These are phyloP conservation scores for Phylloporus scabripes DNA, from an alignment of 768 basidiomycete species.

Conservation along the genomic window DNA sequence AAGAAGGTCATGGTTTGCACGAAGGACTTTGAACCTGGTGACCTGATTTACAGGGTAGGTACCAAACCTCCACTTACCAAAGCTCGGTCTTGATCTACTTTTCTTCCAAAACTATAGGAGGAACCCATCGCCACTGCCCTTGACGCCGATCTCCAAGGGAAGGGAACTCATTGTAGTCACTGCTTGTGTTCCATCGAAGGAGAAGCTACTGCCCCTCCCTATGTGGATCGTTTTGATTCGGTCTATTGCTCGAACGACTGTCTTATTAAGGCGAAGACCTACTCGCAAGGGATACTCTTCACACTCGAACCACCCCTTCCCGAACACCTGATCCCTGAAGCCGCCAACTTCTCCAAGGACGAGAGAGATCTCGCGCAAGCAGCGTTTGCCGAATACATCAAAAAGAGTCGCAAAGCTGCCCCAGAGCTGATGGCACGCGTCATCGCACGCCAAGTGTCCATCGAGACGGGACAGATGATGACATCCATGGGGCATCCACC, in stretches of 20 bases:
- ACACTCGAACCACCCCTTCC: constrained; percentile 60
- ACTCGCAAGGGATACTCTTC: constrained; percentile 69
- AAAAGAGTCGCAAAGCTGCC: constrained; percentile 39
- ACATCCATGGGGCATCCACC: constrained; percentile 17
- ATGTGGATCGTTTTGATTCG: constrained; percentile 49
- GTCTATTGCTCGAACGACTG: constrained; percentile 74
- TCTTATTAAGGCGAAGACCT: constrained; percentile 46
- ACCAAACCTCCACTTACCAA: not conserved
- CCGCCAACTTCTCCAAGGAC: constrained; percentile 32
- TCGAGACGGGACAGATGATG: constrained; percentile 56
- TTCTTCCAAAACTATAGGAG: constrained; percentile 46
- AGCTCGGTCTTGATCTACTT: constrained; percentile 3
- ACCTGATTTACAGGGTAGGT: constrained; percentile 70
- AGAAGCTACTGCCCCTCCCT: constrained; percentile 39
- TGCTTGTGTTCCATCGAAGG: constrained; percentile 59
- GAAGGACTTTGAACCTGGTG: constrained; percentile 65
- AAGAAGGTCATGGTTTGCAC: constrained; percentile 56
- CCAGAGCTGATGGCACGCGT: constrained; percentile 65
- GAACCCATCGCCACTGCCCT: constrained; percentile 64
- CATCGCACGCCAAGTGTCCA: constrained; percentile 64
- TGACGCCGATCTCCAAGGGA: constrained; percentile 63
- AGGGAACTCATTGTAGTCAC: constrained; percentile 66
- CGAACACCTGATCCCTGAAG: constrained; percentile 30
- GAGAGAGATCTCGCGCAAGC: constrained; percentile 55
- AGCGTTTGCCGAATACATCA: constrained; percentile 52